Conservation (phyloP, 345 rosid genomes). For the Brassica carinata region DNA sequence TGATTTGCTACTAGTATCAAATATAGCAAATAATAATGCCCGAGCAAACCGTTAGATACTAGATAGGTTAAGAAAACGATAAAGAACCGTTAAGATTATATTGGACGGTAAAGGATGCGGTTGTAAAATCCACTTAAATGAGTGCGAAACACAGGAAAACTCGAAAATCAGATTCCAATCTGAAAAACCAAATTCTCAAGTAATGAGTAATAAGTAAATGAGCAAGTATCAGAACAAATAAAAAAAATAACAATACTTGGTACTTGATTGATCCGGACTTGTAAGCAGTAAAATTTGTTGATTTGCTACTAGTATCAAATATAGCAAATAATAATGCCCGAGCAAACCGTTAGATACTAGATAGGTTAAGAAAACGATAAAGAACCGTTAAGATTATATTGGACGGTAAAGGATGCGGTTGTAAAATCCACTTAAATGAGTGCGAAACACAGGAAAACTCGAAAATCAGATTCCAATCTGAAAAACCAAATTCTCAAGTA, state of each 20-base stretch:
- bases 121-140: neutral
- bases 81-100: conserved; percentile 21
- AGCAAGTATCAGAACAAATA: too few species aligned
- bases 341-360: neutral
- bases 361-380: neutral
- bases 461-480: neutral
- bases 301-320: too few species aligned
- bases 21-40: too few species aligned
- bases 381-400: conserved; percentile 26
- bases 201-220: too few species aligned
- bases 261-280: too few species aligned
- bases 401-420: conserved; percentile 16
- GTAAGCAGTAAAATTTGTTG: too few species aligned
- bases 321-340: too few species aligned
- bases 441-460: conserved; percentile 13
- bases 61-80: neutral
- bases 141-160: conserved; percentile 16
- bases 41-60: neutral
- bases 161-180: neutral
- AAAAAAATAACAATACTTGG: too few species aligned
- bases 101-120: conserved; percentile 19
- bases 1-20: too few species aligned
- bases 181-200: neutral
- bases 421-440: neutral
- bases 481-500: neutral